These are phyloP conservation scores for Leccinum subspadiceum DNA, from an alignment of 1,284 basidiomycete species.

Conservation along the genomic window DNA sequence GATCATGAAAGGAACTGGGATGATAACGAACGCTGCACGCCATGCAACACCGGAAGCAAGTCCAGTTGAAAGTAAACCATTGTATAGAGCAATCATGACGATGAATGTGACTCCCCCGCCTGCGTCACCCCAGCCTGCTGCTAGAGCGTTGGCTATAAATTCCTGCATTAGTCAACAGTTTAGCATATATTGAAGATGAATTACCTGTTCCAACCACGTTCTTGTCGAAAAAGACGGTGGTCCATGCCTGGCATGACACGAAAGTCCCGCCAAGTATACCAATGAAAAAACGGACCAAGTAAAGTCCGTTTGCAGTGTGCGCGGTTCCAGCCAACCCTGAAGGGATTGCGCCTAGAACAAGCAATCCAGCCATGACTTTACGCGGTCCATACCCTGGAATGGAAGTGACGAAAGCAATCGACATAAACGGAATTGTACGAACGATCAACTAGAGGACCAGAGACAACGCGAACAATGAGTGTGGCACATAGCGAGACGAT, in stretches of 20 bases:
- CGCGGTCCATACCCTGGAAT: conserved; percentile 49
- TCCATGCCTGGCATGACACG: conserved; percentile 59
- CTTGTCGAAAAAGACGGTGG: conserved; percentile 60
- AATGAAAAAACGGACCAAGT: conserved; percentile 36
- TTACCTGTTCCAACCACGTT: conserved; percentile 50
- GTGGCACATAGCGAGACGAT: conserved; percentile 57
- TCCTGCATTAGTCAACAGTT: neutral
- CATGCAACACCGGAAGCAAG: conserved; percentile 49
- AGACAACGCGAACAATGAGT: conserved; percentile 50
- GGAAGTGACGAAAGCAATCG: neutral
- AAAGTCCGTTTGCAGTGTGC: conserved; percentile 43
- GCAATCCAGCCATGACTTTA: conserved; percentile 58
- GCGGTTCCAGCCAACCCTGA: conserved; percentile 60
- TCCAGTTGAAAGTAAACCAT: conserved; percentile 41
- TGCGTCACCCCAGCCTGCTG: conserved; percentile 53
- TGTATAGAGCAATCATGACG: conserved; percentile 60
- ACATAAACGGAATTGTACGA: conserved; percentile 18
- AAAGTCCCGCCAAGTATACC: conserved; percentile 60
- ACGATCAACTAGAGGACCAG: conserved; percentile 59
- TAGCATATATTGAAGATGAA: neutral
- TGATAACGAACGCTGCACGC: conserved; percentile 55
- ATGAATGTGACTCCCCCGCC: conserved; percentile 55
- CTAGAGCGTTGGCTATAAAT: conserved; percentile 45
- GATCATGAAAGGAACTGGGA: conserved; percentile 58
- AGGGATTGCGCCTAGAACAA: conserved; percentile 62